Percentiles rank a stretch among this genome's conserved stretches.
Conservation (phyloP, 1,284 basidiomycete species). For the Sporisorium exsertum region DNA sequence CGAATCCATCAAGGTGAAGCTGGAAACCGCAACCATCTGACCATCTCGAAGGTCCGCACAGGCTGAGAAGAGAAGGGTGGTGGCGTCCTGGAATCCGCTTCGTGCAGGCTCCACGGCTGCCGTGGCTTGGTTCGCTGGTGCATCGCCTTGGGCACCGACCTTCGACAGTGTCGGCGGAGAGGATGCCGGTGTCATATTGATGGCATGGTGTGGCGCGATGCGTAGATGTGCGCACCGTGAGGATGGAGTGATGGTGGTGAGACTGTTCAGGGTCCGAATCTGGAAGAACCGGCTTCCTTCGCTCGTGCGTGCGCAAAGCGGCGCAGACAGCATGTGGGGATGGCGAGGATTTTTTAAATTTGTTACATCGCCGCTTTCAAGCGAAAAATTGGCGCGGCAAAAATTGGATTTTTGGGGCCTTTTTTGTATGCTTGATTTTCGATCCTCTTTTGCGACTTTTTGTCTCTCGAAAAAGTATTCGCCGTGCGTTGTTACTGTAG, state of each 20-base stretch:
- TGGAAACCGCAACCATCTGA: conserved; percentile 77
- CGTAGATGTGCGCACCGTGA: background rate
- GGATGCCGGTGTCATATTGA: background rate
- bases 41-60: conserved; percentile 70
- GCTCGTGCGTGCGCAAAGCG: too few relatives aligned
- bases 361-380: background rate
- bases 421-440: background rate
- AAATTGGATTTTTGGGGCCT: background rate
- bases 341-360: background rate
- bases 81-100: conserved; percentile 28
- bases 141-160: background rate
- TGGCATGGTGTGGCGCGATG: conserved; percentile 1
- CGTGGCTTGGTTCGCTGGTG: background rate
- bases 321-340: background rate
- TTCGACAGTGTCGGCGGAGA: background rate
- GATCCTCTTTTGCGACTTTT: background rate
- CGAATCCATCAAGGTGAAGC: conserved; percentile 81
- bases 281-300: background rate
- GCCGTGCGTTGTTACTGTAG: background rate
- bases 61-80: conserved; percentile 27
- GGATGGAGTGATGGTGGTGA: background rate
- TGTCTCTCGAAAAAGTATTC: background rate
- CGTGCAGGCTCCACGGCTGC: conserved; percentile 2
- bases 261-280: background rate
- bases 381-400: background rate